Base-by-base conservation (phyloP, 305 asterid species). In the Stenogyne calaminthoides region DNA sequence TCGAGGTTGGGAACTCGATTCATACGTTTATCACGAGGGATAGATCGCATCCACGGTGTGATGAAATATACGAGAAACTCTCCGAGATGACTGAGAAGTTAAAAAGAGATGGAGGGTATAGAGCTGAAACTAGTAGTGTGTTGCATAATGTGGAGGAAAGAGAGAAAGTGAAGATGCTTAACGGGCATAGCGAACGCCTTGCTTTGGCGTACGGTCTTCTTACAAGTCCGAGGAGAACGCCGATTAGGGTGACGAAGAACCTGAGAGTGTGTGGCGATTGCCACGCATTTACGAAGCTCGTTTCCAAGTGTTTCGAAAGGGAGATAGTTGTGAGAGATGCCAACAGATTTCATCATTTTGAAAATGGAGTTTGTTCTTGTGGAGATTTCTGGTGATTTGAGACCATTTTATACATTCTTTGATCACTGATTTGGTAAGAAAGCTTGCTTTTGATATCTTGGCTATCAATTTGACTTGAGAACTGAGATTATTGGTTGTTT, bases 251-350 rank as follows among this genome's bases (percentile, higher is more conserved):
- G 29, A 84, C 89, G 3, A 90, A 91, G 87, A 94, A 91, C 77
- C 86, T 90, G 27, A 78, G 98, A 15, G 89, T 94, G n/a, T 91
- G 98, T 67, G 85, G 87, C 20, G 97, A 91, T 84, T 91, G 95
- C 77, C 95, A 90, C 67, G 67, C 79, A 68, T 92, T 86, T 79
- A 87, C 87, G 18, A 90, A 88, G 87, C 88, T 90, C n/a, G 42
- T 85, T 39, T 92, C 96, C 0, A 84, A 82, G 81, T 63, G 75
- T 71, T 81, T 75, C 64, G 80, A 79, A 8, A 80, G 86, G 14
- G 92, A 91, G n/a, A 84, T 92, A 44, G 84, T 91, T 40, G 90
- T 90, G 9, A 84, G 97, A 70, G 96, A 94, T 79, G 87, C 89
- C 65, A 89, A 84, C 44, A 82, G 99, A 78, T 91, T 89, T 81